phyloP scores from a whole-genome alignment of 2,329 filamentous ascomycete genomes.

The Aureobasidium sp. region DNA sequence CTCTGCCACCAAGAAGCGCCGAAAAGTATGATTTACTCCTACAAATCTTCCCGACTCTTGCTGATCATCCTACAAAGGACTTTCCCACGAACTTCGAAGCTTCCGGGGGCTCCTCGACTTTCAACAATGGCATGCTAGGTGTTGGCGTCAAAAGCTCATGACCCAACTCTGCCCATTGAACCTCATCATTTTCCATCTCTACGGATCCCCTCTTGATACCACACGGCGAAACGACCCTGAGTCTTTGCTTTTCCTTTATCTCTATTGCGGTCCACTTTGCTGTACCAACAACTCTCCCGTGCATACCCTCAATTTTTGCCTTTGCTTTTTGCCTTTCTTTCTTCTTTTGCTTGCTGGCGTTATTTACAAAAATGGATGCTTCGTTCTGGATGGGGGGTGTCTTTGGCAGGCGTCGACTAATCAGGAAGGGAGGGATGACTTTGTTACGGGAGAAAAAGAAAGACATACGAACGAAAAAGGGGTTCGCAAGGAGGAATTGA shows the following conservation, averaged over 20 bases:
- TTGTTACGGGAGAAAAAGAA: background rate
- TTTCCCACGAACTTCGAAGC: slow-evolving; percentile 6
- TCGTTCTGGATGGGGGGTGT: background rate
- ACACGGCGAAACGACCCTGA: background rate
- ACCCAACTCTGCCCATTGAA: background rate
- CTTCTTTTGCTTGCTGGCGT: background rate
- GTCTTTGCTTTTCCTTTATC: background rate
- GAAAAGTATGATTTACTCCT: slow-evolving; percentile 37
- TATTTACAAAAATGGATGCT: slow-evolving; percentile 10
- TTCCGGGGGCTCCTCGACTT: background rate
- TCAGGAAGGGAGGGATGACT: background rate
- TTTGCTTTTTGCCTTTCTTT: background rate
- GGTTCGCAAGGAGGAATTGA: background rate
- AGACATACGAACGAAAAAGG: background rate
- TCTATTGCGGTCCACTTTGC: slow-evolving; percentile 1
- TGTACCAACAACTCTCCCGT: slow-evolving; percentile 8
- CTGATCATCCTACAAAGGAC: slow-evolving; percentile 5
- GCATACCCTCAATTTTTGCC: background rate
- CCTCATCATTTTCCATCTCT: background rate
- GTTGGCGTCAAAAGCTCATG: slow-evolving; percentile 13
- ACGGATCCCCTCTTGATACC: background rate
- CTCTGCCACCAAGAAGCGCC: slow-evolving; percentile 41
- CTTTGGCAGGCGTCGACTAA: slow-evolving; percentile 8
- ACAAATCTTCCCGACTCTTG: background rate
- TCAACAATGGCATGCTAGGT: slow-evolving; percentile 12